A percentile compares a stretch with the other conserved stretches of the same genome.
phyloP scores from a whole-genome alignment of 148 eudicot genomes.

The Vaccinium macrocarpon region DNA sequence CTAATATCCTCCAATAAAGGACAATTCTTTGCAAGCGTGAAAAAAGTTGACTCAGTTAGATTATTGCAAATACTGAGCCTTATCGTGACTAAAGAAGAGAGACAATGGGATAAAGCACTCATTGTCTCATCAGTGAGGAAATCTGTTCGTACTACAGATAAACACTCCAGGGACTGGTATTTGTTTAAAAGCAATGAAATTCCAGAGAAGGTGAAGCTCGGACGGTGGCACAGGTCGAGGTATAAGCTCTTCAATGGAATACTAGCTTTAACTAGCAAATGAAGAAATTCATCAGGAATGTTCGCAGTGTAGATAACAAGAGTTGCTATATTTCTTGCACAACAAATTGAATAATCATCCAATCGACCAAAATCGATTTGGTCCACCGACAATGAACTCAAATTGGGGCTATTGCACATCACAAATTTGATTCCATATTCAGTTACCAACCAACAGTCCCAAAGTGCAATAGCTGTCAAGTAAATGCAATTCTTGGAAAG shows the following conservation, averaged over 20 bases:
- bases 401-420: slow-evolving; percentile 27
- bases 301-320: slow-evolving; percentile 38
- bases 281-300: slow-evolving; percentile 53
- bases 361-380: not conserved
- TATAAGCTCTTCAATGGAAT: slow-evolving; percentile 26
- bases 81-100: slow-evolving; percentile 18
- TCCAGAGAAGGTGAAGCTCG: slow-evolving; percentile 34
- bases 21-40: slow-evolving; percentile 45
- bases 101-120: slow-evolving; percentile 24
- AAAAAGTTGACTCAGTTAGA: slow-evolving; percentile 24
- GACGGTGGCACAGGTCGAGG: no score
- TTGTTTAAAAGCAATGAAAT: slow-evolving; percentile 32
- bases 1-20: slow-evolving; percentile 38
- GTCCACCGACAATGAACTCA: slow-evolving; percentile 33
- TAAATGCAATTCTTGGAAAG: slow-evolving; percentile 41
- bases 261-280: slow-evolving; percentile 35
- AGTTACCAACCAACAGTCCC: slow-evolving; percentile 43
- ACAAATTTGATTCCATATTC: slow-evolving; percentile 32
- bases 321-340: slow-evolving; percentile 33
- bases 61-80: slow-evolving; percentile 42
- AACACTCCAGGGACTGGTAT: slow-evolving; percentile 34
- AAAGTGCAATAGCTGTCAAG: slow-evolving; percentile 44
- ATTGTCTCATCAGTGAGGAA: slow-evolving; percentile 41
- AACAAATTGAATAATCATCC: slow-evolving; percentile 13
- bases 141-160: slow-evolving; percentile 35